Evolutionary conservation across 2,329 filamentous ascomycete genomes (phyloP).

Genomic region (Colletotrichum sp.): DNA sequence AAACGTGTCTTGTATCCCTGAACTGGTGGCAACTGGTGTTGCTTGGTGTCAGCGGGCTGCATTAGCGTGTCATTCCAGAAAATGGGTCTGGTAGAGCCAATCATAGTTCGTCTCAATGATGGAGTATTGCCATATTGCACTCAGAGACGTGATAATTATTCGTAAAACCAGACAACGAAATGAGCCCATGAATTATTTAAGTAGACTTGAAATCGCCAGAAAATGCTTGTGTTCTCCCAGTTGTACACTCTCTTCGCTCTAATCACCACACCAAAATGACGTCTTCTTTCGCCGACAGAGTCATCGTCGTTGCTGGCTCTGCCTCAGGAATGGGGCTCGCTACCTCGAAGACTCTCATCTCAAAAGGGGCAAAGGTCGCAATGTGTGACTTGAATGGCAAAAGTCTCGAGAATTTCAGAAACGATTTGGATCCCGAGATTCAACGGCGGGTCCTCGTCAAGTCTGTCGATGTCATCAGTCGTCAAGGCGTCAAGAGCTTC

Average conservation of each 20-base stretch:
- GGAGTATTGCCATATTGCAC: not conserved
- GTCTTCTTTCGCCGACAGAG: not conserved
- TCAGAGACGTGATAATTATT: not conserved
- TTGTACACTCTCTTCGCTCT: not conserved
- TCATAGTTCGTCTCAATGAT: not conserved
- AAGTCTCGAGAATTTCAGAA: not conserved
- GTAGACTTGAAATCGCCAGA: not conserved
- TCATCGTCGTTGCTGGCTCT: not conserved
- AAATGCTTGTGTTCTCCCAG: fast-evolving
- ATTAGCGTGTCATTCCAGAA: not conserved
- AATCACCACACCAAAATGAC: not conserved
- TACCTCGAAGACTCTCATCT: not conserved
- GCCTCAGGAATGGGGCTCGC: conserved; percentile 13
- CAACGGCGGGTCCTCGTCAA: not conserved
- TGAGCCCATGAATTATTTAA: not conserved
- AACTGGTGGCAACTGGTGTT: not conserved
- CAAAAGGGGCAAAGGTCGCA: not conserved
- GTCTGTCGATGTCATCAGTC: not conserved
- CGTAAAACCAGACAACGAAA: not conserved
- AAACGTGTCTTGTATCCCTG: not conserved
- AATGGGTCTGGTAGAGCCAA: not conserved
- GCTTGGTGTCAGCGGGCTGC: not conserved
- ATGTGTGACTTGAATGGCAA: not conserved
- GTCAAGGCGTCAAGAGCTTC: not conserved
- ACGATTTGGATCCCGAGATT: not conserved